Evolutionary conservation across 129 eudicot genomes (phyloP), one percentile per base, ranked within the genome.

Genomic region (Chrysanthemum makinoi): DNA sequence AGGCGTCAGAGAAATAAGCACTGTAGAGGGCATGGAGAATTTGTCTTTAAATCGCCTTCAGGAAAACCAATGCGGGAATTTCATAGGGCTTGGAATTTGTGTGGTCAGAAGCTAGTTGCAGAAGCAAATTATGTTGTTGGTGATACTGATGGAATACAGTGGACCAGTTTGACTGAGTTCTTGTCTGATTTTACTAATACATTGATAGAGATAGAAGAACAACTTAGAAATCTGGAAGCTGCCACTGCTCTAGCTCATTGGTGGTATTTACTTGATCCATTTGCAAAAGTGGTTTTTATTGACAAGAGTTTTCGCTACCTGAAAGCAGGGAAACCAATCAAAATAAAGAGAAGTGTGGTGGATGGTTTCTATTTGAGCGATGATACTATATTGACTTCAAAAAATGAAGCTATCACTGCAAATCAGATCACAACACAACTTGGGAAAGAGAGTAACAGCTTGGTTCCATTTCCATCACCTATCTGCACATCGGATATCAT

Each of bases 251-350:
- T 94, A 80, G 95, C 91, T 76, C 83, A 75, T 73, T 75, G 84
- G 73, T 94, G 99, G 97, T 83, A 81, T 81, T 87, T 94, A 77
- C 84, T 94, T 6, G 91, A 94, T 79, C 99, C 99, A 7, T 94
- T 94, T 80, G 99, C 95, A 18, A 86, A 76, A 57, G 76, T 81
- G 62, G 93, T 84, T 65, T 88, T 86, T 76, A 83, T 94, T 69
- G 95, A 94, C 70, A 89, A 88, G 73, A 82, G 82, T 55, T 55
- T 87, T 65, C 80, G 86, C 44, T 75, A 60, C 10, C 81, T 94
- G 28, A 89, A 83, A 84, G 89, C 74, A 58, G 99, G 99, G 65
- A 84, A 82, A 30, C 70, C 78, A 3, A 80, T 82, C 19, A 77
- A 77, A 69, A 85, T 82, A 20, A 93, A 79, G 76, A 80, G 93